Percentiles rank a stretch among this genome's conserved stretches.
Evolutionary conservation across 23 red algal species (phyloP).

Genomic region (Gracilaria gracilis): DNA sequence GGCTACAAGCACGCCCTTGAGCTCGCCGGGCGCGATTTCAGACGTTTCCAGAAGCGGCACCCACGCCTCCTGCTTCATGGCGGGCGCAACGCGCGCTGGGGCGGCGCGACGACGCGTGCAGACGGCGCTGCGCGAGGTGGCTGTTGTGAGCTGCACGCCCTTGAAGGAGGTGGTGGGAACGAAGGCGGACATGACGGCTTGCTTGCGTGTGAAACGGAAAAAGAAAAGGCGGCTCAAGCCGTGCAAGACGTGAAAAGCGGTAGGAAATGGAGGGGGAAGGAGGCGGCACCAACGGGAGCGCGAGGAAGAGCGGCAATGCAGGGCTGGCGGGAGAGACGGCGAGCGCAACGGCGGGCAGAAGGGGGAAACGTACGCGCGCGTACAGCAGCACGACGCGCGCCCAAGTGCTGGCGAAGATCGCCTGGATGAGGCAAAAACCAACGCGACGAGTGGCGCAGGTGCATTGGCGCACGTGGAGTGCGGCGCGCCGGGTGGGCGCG

Average conservation of each 20-base stretch:
- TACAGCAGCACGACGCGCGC: not conserved
- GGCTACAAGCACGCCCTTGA: constrained; percentile 83
- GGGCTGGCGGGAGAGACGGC: not conserved
- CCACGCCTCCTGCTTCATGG: constrained; percentile 96
- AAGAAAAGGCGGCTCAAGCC: not conserved
- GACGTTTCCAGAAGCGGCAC: constrained; percentile 85
- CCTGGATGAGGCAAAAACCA: not conserved
- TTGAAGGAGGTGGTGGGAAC: constrained; percentile 48
- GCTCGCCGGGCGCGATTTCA: constrained; percentile 89
- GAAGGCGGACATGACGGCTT: constrained; percentile 43
- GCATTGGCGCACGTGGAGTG: constrained; percentile 9
- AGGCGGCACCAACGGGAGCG: not conserved
- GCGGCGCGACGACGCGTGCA: constrained; percentile 49
- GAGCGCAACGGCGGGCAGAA: not conserved
- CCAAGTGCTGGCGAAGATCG: not conserved
- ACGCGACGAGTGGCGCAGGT: constrained; percentile 31
- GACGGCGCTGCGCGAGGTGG: constrained; percentile 1
- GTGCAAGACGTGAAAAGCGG: too few relatives aligned
- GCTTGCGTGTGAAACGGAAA: not conserved
- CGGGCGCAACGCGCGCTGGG: constrained; percentile 17
- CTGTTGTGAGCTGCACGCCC: constrained; percentile 22
- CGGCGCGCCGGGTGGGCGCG: not conserved
- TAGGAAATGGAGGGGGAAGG: not conserved
- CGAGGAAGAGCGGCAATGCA: not conserved
- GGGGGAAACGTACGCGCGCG: too few relatives aligned